phyloP scores from a whole-genome alignment of 192 early-diverging fungal genomes.

The Rhizoclosmatium globosum region DNA sequence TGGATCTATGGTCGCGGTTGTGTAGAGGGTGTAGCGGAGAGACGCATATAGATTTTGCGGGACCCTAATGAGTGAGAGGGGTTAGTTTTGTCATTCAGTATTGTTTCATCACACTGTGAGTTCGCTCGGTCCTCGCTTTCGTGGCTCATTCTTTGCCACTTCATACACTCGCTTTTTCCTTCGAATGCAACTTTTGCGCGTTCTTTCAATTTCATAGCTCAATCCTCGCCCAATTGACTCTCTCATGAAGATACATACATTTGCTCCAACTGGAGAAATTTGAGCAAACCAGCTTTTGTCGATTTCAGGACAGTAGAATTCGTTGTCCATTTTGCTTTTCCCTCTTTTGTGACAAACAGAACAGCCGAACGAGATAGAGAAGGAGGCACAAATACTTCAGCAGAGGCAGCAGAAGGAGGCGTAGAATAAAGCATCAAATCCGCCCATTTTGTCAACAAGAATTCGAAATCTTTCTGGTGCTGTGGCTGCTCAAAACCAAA shows the following conservation, averaged over 20 bases:
- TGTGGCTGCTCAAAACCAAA: constrained; percentile 63
- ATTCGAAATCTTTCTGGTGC: constrained; percentile 60
- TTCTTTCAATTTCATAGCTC: too few relatives aligned
- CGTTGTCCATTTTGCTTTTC: constrained; percentile 75
- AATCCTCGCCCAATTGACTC: too few relatives aligned
- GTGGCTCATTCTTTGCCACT: too few relatives aligned
- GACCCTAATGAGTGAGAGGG: too few relatives aligned
- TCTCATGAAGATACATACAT: too few relatives aligned
- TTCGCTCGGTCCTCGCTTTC: too few relatives aligned
- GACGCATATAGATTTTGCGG: constrained; percentile 52
- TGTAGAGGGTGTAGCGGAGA: constrained; percentile 68
- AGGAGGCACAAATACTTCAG: constrained; percentile 48
- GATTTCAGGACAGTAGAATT: constrained; percentile 33
- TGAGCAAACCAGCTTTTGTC: constrained; percentile 49
- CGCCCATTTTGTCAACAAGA: constrained; percentile 63
- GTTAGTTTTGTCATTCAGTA: too few relatives aligned
- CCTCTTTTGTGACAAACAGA: constrained; percentile 71
- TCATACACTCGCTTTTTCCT: too few relatives aligned
- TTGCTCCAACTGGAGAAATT: constrained; percentile 32
- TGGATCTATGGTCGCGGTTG: constrained; percentile 72
- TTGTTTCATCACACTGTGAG: too few relatives aligned
- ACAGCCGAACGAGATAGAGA: constrained; percentile 66
- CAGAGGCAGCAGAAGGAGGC: constrained; percentile 44
- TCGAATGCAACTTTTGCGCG: too few relatives aligned
- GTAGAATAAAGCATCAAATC: constrained; percentile 72